Evolutionary conservation across 2,329 filamentous ascomycete genomes (phyloP), one percentile per base, ranked within the genome.

Genomic region (Colletotrichum costaricense): DNA sequence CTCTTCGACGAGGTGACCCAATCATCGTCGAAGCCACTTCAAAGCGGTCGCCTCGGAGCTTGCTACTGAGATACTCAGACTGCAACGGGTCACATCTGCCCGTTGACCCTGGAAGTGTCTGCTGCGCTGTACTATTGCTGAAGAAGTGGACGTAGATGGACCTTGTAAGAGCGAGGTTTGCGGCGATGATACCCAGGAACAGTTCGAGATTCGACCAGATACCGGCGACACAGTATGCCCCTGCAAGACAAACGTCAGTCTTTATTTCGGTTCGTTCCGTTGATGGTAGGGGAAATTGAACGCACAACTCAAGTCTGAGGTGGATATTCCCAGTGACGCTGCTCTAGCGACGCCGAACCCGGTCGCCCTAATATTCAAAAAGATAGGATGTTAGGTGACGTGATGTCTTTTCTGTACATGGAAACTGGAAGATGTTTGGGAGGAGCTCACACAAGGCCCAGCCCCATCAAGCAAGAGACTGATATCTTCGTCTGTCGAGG

Each of bases 191-290:
- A 54, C 82, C 83, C 0, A 84, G 76, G 30, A 78, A 80, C 0
- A 81, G 78, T 71, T 84, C 83, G 57, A 83, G 75, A 16, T 83
- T 78, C 9, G 79, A 82, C 82, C 82, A 84, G 56, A 83, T 82
- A 26, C 80, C 82, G 2, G 81, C 78, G 14, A 80, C 79, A 55
- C 76, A 78, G 59, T 79, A 82, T 1, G 77, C 75, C 77, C 78
- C 81, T 82, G 28, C 24, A 26, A 5, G 4, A 33, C 9, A 57
- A 11, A 11, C n/a, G 9, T 22, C 16, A 19, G 28, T 6, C 14
- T n/a, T 12, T 9, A 12, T 11, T 35, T 35, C 11, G 1, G 9
- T 19, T 12, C 26, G 11, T 28, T 12, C 9, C 49, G 5, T 3
- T 22, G 28, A 22, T 22, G 60, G 11, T 26, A 19, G 6, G 16